Evolutionary conservation across 164 flowering plant genomes (phyloP).

Genomic region (Umbilicus rupestris): DNA sequence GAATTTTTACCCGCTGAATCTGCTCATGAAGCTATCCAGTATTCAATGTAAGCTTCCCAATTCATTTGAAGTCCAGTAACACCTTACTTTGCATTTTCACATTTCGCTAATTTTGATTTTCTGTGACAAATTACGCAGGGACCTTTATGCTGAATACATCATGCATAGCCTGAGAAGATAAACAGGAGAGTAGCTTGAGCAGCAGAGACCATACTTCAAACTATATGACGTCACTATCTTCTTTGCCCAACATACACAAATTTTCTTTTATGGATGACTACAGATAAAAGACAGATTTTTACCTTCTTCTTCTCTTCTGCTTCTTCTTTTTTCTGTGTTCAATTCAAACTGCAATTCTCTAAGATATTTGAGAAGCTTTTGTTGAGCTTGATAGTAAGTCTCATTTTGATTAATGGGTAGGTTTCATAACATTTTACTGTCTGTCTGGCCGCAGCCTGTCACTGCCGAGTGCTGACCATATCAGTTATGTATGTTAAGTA

Average conservation of each 20-base stretch:
- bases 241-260: neutral
- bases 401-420: too few relatives aligned
- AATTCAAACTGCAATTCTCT: neutral
- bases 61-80: neutral
- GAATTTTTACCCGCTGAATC: conserved; percentile 6
- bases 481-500: too few relatives aligned
- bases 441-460: too few relatives aligned
- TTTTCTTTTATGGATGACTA: neutral
- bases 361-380: neutral
- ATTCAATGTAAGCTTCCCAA: conserved; percentile 4
- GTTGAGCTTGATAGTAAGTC: neutral
- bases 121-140: neutral
- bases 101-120: neutral
- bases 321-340: neutral
- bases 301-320: too few relatives aligned
- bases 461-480: too few relatives aligned
- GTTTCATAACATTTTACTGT: too few relatives aligned
- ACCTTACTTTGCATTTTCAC: neutral
- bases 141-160: conserved; percentile 6
- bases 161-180: conserved; percentile 7
- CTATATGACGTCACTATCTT: neutral
- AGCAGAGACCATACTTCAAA: neutral
- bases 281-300: neutral
- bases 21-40: conserved; percentile 9
- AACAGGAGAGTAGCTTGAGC: neutral